Evolutionary conservation across 164 flowering plant genomes (phyloP), one percentile per base, ranked within the genome.

Genomic region (Euptelea pleiosperma): DNA sequence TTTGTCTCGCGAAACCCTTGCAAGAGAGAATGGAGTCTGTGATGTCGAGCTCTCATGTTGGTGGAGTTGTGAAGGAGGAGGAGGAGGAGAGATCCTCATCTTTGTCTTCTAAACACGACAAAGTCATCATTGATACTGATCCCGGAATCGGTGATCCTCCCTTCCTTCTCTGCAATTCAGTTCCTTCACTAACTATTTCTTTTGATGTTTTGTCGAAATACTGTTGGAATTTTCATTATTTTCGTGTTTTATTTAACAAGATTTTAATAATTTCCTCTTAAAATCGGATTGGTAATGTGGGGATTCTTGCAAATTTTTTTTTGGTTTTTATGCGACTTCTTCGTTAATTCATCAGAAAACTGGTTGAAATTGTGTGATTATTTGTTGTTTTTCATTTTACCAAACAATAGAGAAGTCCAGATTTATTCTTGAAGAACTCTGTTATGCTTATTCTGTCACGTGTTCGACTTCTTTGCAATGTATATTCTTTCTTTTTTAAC

Each of bases 131-230:
- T 57, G 97, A 90, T 44, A 87, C 97, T 19, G 97, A 90, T 70
- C 97, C 97, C 43, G 97, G 97, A 48, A 89, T 89, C 62, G 94
- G 97, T 89, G 7, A 40, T n/a, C n/a, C n/a, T n/a, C n/a, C n/a
- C n/a, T n/a, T n/a, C n/a, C n/a, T n/a, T n/a, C n/a, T n/a, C n/a
- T n/a, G n/a, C n/a, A n/a, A n/a, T n/a, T n/a, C n/a, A n/a, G n/a
- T n/a, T n/a, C n/a, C n/a, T n/a, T n/a, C n/a, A n/a, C n/a, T n/a
- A 21, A 3, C 33, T 48, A 0, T 4, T 1, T 48, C 7, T 12
- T 15, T 6, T 36, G 6, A 0, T 37, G 6, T 35, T 22, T n/a
- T 53, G 9, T 53, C 8, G 24, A 33, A 9, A 16, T 31, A n/a
- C 8, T 18, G 11, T 30, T 16, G 6, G 6, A 12, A 8, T 33